phyloP scores from a whole-genome alignment of 331 rosid species.

The Rosa hybrid region DNA sequence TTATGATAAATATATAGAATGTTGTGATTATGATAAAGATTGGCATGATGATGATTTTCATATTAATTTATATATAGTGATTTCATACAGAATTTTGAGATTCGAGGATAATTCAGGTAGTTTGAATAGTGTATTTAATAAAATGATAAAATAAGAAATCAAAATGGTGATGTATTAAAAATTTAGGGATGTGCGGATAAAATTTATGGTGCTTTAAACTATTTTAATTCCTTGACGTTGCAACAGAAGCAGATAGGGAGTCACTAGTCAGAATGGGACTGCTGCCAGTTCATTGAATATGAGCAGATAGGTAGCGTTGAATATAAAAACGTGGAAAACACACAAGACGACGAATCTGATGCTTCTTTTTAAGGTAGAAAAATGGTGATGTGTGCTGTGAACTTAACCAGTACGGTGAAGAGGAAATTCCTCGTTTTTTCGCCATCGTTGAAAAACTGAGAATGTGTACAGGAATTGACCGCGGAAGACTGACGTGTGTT shows the following conservation, averaged over 20 bases:
- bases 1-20: too few relatives aligned
- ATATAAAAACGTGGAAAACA: not conserved
- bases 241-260: not conserved
- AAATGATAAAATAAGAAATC: too few relatives aligned
- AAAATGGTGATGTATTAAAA: too few relatives aligned
- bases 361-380: not conserved
- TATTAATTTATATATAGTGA: too few relatives aligned
- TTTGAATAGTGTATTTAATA: too few relatives aligned
- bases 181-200: too few relatives aligned
- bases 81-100: too few relatives aligned
- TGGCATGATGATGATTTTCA: too few relatives aligned
- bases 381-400: not conserved
- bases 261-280: not conserved
- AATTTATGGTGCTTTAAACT: not conserved
- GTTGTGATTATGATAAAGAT: too few relatives aligned
- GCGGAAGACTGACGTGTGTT: not conserved
- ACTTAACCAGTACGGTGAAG: not conserved
- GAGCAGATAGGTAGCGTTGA: not conserved
- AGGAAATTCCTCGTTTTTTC: not conserved
- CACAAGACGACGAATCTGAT: not conserved
- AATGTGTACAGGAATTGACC: not conserved
- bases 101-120: too few relatives aligned
- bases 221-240: not conserved
- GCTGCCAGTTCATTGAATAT: not conserved
- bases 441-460: not conserved